Conservation (phyloP, 2,329 filamentous ascomycete species). For the Botrytis porri region DNA sequence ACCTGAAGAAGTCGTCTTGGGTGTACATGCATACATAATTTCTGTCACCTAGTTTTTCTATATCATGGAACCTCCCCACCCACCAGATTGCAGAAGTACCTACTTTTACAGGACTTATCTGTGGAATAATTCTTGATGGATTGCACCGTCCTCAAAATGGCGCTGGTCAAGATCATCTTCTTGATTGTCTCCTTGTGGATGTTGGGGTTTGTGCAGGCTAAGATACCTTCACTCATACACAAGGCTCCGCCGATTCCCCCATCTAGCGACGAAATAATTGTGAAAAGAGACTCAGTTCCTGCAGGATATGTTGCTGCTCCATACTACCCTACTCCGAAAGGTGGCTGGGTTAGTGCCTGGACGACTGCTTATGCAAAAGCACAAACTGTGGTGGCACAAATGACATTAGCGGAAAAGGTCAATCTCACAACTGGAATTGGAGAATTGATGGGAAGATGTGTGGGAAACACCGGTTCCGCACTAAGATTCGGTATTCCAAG, state of each 20-base stretch:
- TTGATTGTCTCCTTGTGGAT: conserved; percentile 8
- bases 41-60: neutral
- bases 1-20: neutral
- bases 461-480: conserved; percentile 73
- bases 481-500: conserved; percentile 67
- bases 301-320: conserved; percentile 33
- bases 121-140: neutral
- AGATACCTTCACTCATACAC: conserved; percentile 9
- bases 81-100: neutral
- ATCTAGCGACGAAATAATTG: neutral
- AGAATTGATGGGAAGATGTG: conserved; percentile 68
- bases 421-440: conserved; percentile 73
- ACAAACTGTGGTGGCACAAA: conserved; percentile 62
- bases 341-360: conserved; percentile 60
- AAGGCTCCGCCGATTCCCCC: neutral
- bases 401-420: conserved; percentile 79
- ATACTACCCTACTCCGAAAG: conserved; percentile 41
- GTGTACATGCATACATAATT: neutral
- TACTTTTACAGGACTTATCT: neutral
- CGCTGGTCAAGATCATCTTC: conserved; percentile 2
- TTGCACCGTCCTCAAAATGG: neutral
- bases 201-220: conserved; percentile 5
- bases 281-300: conserved; percentile 22
- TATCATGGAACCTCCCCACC: neutral
- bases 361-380: conserved; percentile 68